These are phyloP conservation scores for Collariella sp. DNA, from an alignment of 495 filamentous ascomycete genomes.

Conservation along the genomic window DNA sequence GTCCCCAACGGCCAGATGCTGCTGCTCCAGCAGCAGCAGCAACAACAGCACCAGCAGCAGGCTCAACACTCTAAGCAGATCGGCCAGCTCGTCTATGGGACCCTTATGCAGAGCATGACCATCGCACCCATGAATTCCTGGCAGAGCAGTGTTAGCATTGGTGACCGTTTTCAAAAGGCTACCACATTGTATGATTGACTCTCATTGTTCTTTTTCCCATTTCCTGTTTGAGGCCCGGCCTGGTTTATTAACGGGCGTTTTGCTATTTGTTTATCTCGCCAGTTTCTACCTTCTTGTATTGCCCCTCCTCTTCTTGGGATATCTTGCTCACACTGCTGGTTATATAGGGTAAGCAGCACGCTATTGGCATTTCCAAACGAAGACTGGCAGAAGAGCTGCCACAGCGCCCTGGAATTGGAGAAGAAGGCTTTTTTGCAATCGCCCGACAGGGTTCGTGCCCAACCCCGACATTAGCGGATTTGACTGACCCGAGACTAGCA, in stretches of 20 bases:
- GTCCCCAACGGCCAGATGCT: constrained; percentile 29
- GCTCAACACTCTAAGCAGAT: constrained; percentile 16
- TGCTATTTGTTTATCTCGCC: too few relatives aligned
- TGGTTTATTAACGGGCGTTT: not conserved
- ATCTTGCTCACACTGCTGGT: too few relatives aligned
- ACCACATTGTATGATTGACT: constrained; percentile 29
- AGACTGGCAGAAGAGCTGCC: constrained; percentile 27
- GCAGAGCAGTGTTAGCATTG: constrained; percentile 24
- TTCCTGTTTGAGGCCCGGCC: not conserved
- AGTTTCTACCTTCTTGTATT: too few relatives aligned
- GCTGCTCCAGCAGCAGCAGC: constrained; percentile 27
- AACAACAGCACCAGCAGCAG: constrained; percentile 21
- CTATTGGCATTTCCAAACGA: constrained; percentile 30
- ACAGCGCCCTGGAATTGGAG: constrained; percentile 32
- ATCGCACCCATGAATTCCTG: constrained; percentile 22
- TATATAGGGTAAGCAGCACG: constrained; percentile 33
- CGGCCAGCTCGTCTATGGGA: constrained; percentile 1
- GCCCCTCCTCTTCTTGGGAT: too few relatives aligned
- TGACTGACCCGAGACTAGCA: constrained; percentile 19
- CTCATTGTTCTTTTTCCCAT: not conserved
- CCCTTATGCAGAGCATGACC: constrained; percentile 13
- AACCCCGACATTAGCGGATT: not conserved
- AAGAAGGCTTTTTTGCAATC: constrained; percentile 34
- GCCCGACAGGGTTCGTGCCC: constrained; percentile 33
- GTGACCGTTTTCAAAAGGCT: constrained; percentile 27